These are phyloP conservation scores for Wallemia hederae DNA, from an alignment of 1,284 basidiomycete genomes.

Conservation along the genomic window DNA sequence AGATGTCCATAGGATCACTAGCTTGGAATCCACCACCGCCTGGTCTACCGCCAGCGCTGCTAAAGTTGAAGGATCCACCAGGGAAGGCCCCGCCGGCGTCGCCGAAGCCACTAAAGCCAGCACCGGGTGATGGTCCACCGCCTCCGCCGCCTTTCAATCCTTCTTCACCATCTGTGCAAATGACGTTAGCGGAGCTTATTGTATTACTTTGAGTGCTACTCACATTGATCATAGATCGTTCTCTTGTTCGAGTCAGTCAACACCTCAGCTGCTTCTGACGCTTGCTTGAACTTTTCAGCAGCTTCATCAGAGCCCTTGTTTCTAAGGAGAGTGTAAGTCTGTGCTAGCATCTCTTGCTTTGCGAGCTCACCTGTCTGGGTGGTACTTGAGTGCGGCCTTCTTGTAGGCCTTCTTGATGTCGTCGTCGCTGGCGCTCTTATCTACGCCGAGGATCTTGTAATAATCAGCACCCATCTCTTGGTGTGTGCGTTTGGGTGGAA, in stretches of 20 bases:
- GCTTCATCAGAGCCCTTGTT: not conserved
- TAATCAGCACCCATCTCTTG: not conserved
- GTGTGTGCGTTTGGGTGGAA: not conserved
- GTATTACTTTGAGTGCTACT: not conserved
- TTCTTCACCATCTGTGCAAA: not conserved
- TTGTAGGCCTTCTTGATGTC: not conserved
- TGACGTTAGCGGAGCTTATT: not conserved
- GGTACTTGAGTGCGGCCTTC: not conserved
- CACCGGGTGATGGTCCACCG: slow-evolving; percentile 12
- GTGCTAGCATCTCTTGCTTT: not conserved
- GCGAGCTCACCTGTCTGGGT: not conserved
- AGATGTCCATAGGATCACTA: slow-evolving; percentile 65
- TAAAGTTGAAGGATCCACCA: slow-evolving; percentile 26
- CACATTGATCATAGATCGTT: not conserved
- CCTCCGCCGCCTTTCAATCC: slow-evolving; percentile 23
- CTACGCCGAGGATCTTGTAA: not conserved
- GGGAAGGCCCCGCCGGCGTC: slow-evolving; percentile 21
- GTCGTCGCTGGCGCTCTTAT: not conserved
- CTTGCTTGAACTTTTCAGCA: not conserved
- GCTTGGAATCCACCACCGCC: slow-evolving; percentile 30
- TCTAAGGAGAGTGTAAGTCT: not conserved
- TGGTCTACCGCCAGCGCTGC: slow-evolving; percentile 21
- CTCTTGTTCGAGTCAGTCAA: not conserved
- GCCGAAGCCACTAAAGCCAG: slow-evolving; percentile 13
- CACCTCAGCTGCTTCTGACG: not conserved